Conservation (phyloP, 768 basidiomycete genomes). For the Calocybe indica region DNA sequence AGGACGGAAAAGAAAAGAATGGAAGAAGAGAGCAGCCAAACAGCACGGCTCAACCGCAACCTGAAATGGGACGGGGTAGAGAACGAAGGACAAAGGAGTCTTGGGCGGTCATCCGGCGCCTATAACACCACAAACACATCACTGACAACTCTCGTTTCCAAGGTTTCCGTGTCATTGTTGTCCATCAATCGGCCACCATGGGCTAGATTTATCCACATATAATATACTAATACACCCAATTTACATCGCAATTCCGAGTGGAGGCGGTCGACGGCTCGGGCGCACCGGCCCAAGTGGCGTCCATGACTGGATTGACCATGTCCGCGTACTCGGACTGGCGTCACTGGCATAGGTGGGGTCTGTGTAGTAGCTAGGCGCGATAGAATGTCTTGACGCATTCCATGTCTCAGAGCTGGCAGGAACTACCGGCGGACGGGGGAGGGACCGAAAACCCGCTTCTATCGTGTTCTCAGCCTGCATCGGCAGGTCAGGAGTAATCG, state of each 20-base stretch:
- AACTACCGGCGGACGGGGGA: slow-evolving; percentile 14
- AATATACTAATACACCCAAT: not conserved
- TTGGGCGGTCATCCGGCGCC: not conserved
- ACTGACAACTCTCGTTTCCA: not conserved
- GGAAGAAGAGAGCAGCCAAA: slow-evolving; percentile 13
- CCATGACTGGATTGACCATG: slow-evolving; percentile 19
- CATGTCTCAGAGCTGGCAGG: slow-evolving; percentile 18
- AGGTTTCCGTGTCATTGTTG: not conserved
- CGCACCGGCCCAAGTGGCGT: slow-evolving; percentile 21
- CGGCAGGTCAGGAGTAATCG: slow-evolving; percentile 25
- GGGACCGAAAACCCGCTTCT: slow-evolving; percentile 18
- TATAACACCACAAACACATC: not conserved
- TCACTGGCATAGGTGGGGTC: slow-evolving; percentile 18
- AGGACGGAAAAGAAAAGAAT: slow-evolving; percentile 21
- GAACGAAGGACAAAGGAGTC: slow-evolving; percentile 1
- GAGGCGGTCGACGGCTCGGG: slow-evolving; percentile 24
- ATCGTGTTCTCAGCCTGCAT: slow-evolving; percentile 24
- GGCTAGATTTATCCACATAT: not conserved
- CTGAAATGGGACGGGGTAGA: not conserved
- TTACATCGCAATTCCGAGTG: slow-evolving; percentile 12
- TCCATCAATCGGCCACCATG: too few relatives aligned
- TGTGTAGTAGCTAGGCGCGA: slow-evolving; percentile 36
- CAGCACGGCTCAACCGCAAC: slow-evolving; percentile 25
- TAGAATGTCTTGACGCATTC: slow-evolving; percentile 20
- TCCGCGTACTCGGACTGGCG: slow-evolving; percentile 6